Base-by-base conservation (phyloP, 164 flowering plant species). In the Magnolia officinalis region DNA sequence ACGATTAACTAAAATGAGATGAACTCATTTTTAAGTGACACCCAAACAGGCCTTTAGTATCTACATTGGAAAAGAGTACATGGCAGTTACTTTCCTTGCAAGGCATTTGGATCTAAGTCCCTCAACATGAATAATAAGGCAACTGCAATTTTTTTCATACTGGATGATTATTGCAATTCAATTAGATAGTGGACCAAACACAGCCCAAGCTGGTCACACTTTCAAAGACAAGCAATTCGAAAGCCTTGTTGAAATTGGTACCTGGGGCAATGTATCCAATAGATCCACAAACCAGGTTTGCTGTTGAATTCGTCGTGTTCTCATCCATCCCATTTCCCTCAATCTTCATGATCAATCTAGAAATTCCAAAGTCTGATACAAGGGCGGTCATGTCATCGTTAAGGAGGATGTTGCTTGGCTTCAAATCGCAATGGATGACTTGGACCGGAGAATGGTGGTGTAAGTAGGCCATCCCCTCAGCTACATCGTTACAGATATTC, bases 401-500 rank as follows among this genome's bases (percentile, higher is more conserved):
- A 4, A 83, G 82, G 50, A 75, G 81, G 63, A 83, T 79, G 59
- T 80, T 83, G 73, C 82, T 79, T 2, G 82, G 83, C 80, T 83
- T 81, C 78, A 83, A 78, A 67, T 83, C 85, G 73, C 83, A 77
- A 63, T 81, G 85, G 70, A 83, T 81, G 71, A 81, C 79, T 70
- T 81, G 77, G 52, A 81, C 80, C 6, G 82, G 86, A 31, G 86
- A 81, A 73, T 83, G 83, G 67, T 83, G 85, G 73, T 83, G 85
- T 79, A 83, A 67, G 64, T 81, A 83, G 14, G 86, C 80, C 77
- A 83, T 66, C 67, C 83, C 83, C 61, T 83, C 83, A 24, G 83
- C 83, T 67, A 81, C 65, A 26, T 79, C 86, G 9, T 81, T 79
- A 19, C 80, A 81, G 61, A 83, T 79, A 67, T 73, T 72, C 70